These are phyloP conservation scores for Mycena alexandri DNA, from an alignment of 768 basidiomycete species.

Conservation along the genomic window DNA sequence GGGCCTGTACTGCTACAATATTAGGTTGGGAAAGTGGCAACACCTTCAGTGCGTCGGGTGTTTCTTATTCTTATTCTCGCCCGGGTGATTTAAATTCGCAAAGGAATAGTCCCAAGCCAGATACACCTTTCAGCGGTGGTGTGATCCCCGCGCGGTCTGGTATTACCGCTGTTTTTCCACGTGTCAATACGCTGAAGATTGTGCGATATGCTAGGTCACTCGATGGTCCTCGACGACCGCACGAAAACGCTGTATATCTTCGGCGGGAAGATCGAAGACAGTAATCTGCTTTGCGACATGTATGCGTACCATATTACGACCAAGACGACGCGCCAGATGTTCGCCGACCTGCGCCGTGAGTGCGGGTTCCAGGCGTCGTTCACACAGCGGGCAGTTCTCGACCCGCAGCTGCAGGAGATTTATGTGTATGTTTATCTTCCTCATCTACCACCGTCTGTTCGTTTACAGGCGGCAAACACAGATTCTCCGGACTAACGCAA, in stretches of 20 bases:
- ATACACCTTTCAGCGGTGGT: slow-evolving; percentile 46
- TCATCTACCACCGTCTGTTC: slow-evolving; percentile 1
- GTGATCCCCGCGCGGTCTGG: slow-evolving; percentile 74
- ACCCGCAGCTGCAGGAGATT: slow-evolving; percentile 71
- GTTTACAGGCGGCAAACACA: slow-evolving; percentile 43
- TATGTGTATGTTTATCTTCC: slow-evolving; percentile 68
- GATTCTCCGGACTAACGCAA: slow-evolving; percentile 74
- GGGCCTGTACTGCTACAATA: slow-evolving; percentile 80
- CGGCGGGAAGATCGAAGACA: slow-evolving; percentile 77
- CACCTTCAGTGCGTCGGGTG: slow-evolving; percentile 67
- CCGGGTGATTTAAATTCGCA: background rate
- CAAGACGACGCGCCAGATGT: slow-evolving; percentile 71
- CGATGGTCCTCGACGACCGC: slow-evolving; percentile 80
- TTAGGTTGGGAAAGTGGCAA: slow-evolving; percentile 76
- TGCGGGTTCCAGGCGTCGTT: slow-evolving; percentile 82
- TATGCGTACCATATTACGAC: slow-evolving; percentile 75
- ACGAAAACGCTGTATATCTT: slow-evolving; percentile 76
- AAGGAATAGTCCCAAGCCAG: slow-evolving; percentile 31
- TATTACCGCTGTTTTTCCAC: slow-evolving; percentile 40
- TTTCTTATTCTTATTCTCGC: background rate
- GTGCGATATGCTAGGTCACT: slow-evolving; percentile 66
- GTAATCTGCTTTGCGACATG: slow-evolving; percentile 77
- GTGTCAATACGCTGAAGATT: background rate
- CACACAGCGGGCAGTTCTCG: slow-evolving; percentile 80
- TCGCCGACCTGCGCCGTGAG: slow-evolving; percentile 67